Evolutionary conservation across 179 eudicot genomes (phyloP), one percentile per base, ranked within the genome.

Genomic region (Actinidia arguta): DNA sequence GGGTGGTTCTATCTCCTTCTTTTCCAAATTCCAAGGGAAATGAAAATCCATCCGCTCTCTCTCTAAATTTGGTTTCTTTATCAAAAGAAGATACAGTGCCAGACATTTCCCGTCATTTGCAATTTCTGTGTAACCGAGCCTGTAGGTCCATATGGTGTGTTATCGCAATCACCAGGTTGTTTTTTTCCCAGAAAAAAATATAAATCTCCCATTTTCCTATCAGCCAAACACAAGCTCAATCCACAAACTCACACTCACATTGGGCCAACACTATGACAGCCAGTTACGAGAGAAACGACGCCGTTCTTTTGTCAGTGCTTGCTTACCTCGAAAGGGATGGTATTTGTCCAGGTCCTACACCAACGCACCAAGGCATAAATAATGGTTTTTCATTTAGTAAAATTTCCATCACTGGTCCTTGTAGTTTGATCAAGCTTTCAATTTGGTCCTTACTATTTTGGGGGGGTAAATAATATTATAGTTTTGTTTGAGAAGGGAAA

Each of bases 21-120:
- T 78, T 66, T 5, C 74, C 74, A 66, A 50, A 66, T 79, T 48
- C 81, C 72, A 78, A 63, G 36, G 70, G 24, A 46, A 63, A 78
- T 61, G 9, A 69, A 13, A 5, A 1, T 3, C n/a, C 1, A 4
- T 27, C 18, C 55, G 48, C 56, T 46, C 54, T 44, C 62, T 76
- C 18, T 44, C 69, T 22, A 42, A 46, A 46, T 24, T 24, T 11
- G 14, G 24, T 51, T 25, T 63, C 25, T 17, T 25, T 73, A 24
- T 73, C n/a, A 73, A 73, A 74, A 74, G 78, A 52, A 54, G 63
- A 25, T n/a, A 25, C 13, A 25, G 22, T 25, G 11, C 8, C 47
- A 66, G 81, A 51, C n/a, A n/a, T 36, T 52, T 66, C 71, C 74
- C 51, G 4, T 63, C 74, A 64, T 22, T 63, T 59, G 24, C 81